Conservation (phyloP, 129 eudicot species). For the Dittrichia graveolens region DNA sequence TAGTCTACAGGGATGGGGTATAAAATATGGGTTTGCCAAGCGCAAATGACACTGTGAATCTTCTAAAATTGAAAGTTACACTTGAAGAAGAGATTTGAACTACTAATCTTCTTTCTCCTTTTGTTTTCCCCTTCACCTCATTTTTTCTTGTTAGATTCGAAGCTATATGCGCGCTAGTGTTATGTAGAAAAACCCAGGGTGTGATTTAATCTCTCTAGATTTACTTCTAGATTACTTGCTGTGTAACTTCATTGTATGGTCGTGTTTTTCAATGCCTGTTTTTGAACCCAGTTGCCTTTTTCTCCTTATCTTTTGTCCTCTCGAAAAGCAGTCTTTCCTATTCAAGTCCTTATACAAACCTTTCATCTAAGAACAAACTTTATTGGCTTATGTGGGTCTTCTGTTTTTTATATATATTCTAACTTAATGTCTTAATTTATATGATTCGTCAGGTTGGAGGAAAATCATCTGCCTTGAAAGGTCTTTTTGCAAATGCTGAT, state of each 20-base stretch:
- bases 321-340: background rate
- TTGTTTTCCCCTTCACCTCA: constrained; percentile 10
- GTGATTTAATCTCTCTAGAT: background rate
- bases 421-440: constrained; percentile 10
- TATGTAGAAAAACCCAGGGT: background rate
- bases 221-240: background rate
- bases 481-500: constrained; percentile 73
- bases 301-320: too few relatives aligned
- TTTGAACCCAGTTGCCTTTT: background rate
- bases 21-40: background rate
- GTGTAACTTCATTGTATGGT: constrained; percentile 15
- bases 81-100: background rate
- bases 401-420: background rate
- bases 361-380: background rate
- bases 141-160: background rate
- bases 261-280: background rate
- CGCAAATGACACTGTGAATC: background rate
- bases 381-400: constrained; percentile 22
- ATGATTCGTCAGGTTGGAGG: constrained; percentile 53
- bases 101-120: background rate
- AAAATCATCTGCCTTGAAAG: constrained; percentile 67
- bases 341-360: background rate
- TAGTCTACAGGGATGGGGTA: background rate
- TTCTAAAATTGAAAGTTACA: background rate
- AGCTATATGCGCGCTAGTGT: background rate